These are phyloP conservation scores for Musa troglodytarum DNA, from an alignment of 176 grass and related monocot genomes.

Conservation along the genomic window DNA sequence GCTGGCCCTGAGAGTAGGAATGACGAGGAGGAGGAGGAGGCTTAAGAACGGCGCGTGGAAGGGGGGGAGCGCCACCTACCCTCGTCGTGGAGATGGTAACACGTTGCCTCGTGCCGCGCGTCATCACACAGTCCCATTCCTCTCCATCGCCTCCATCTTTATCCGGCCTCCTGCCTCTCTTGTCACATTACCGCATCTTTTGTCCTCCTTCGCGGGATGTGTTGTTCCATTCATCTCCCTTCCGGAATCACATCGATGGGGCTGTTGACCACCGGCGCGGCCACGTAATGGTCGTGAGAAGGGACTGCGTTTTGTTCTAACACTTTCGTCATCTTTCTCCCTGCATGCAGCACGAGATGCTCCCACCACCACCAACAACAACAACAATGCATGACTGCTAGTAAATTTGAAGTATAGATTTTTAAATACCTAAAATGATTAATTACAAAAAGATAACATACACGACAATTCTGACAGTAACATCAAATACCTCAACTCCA, in stretches of 20 bases:
- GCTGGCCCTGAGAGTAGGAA: not conserved
- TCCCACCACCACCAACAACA: no score
- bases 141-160: no score
- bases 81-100: not conserved
- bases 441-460: no score
- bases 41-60: not conserved
- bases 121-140: not conserved
- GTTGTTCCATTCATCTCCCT: not conserved
- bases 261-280: not conserved
- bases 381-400: no score
- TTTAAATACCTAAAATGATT: no score
- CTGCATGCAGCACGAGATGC: no score
- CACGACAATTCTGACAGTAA: no score
- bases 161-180: not conserved
- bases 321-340: not conserved
- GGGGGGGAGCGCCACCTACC: not conserved
- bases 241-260: not conserved
- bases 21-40: not conserved
- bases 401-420: no score
- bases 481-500: no score
- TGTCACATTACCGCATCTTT: not conserved
- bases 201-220: no score
- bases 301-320: not conserved
- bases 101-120: constrained; percentile 3
- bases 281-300: not conserved